Base-by-base conservation (phyloP, 2,329 filamentous ascomycete genomes). In the Alternaria incomplexa region DNA sequence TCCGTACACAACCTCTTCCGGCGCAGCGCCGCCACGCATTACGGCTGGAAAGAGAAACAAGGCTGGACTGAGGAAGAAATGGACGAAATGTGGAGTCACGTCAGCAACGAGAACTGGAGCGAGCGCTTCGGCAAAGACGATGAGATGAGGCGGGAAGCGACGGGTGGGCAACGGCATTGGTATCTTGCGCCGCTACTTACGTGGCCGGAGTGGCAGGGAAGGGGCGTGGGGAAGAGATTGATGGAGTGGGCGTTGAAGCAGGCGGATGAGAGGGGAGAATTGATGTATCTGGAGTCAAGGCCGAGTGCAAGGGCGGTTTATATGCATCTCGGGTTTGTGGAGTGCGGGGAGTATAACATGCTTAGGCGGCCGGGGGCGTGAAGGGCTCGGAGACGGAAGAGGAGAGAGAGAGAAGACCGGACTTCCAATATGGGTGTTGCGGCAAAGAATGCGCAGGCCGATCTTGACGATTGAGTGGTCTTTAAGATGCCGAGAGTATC, bases 191-290 rank as follows among this genome's bases (percentile, higher is more conserved):
- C 71, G 23, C 36, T 79, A n/a, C 45, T 74, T 5, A 73, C 67
- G 6, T 77, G 62, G 66, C 76, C 76, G 0, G 69, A 74, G 51
- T 78, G 52, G 32, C 77, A 77, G 61, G 74, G 75, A 0, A 64
- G 63, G 13, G 77, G 77, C 0, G 70, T 77, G 0, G 77, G 67
- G 26, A 75, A 61, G 44, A 67, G 57, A 45, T 52, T 79, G 62
- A 28, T 79, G 62, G 43, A 67, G 20, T 79, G 76, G 75, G 76
- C 69, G 23, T 72, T 77, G 52, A 45, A 69, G n/a, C 63, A 71
- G 69, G 76, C 77, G 15, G 77, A 79, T 72, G 54, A n/a, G 0
- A 60, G 55, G 20, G 61, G 47, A 56, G n/a, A 75, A 53, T 68
- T 73, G 0, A 56, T 77, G 67, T 79, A 73, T 71, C 13, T 79